These are phyloP conservation scores for Leccinellum luteum DNA, from an alignment of 768 basidiomycete genomes.

Conservation along the genomic window DNA sequence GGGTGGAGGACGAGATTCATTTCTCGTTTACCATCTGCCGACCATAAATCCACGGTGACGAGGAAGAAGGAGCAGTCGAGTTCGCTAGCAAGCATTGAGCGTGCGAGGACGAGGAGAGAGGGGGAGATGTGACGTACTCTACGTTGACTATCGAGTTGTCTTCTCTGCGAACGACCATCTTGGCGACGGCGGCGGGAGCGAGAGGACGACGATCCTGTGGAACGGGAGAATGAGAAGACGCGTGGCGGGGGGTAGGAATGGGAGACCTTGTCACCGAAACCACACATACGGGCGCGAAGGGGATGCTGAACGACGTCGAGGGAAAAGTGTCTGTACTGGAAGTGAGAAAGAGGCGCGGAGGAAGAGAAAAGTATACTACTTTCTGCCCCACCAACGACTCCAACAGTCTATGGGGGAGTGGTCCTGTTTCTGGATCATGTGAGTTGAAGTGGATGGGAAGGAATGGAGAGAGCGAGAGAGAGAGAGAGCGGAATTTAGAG, in stretches of 20 bases:
- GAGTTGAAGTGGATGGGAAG: no score
- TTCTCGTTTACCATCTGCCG: slow-evolving; percentile 74
- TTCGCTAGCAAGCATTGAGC: slow-evolving; percentile 47
- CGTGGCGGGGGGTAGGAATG: slow-evolving; percentile 3
- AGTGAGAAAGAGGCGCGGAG: slow-evolving; percentile 4
- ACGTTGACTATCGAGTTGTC: slow-evolving; percentile 68
- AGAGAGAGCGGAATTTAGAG: background rate
- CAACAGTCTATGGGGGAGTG: slow-evolving; percentile 55
- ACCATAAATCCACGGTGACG: slow-evolving; percentile 92
- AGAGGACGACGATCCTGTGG: slow-evolving; percentile 85
- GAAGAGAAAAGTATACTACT: slow-evolving; percentile 49
- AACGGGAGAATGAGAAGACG: slow-evolving; percentile 9
- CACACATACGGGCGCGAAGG: slow-evolving; percentile 89
- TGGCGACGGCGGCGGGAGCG: slow-evolving; percentile 86
- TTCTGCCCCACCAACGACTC: slow-evolving; percentile 68
- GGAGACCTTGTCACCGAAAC: slow-evolving; percentile 90
- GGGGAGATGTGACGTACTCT: slow-evolving; percentile 53
- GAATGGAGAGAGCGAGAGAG: background rate
- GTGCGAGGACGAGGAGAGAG: background rate
- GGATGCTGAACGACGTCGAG: slow-evolving; percentile 88
- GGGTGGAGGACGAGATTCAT: slow-evolving; percentile 90
- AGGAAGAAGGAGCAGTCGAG: slow-evolving; percentile 87
- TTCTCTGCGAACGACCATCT: slow-evolving; percentile 70
- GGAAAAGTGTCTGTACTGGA: slow-evolving; percentile 61
- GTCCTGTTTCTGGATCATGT: slow-evolving; percentile 69